Conservation (phyloP, 495 filamentous ascomycete genomes). For the Aspergillus affinis region DNA sequence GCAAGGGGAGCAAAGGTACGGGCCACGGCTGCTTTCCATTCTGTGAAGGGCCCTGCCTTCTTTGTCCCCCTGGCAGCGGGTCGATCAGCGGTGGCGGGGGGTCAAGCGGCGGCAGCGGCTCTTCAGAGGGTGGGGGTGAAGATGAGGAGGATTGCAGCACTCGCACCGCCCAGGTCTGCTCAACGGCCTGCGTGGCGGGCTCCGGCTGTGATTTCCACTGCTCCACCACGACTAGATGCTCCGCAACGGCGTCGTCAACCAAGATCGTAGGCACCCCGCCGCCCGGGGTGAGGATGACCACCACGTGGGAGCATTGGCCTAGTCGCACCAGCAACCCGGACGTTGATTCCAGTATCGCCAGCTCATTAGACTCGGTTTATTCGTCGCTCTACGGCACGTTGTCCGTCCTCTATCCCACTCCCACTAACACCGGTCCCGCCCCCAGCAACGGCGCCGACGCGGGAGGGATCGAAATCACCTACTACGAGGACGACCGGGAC, state of each 20-base stretch:
- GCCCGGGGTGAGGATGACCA: background rate
- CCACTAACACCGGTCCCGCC: too few species aligned
- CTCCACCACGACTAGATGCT: slow-evolving; percentile 1
- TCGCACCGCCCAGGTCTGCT: background rate
- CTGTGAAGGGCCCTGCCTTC: background rate
- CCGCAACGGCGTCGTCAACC: background rate
- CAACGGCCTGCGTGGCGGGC: background rate
- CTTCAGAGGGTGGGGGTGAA: background rate
- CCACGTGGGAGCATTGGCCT: background rate
- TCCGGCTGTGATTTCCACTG: background rate
- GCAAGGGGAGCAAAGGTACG: background rate
- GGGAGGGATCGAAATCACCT: too few species aligned
- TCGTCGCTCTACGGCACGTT: too few species aligned
- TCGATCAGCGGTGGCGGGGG: background rate
- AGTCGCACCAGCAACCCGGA: background rate
- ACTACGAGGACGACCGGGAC: too few species aligned
- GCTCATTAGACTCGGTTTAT: too few species aligned
- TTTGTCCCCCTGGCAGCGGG: background rate
- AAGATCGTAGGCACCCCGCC: background rate
- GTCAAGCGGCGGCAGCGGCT: background rate
- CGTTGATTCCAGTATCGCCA: background rate
- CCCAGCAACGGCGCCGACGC: too few species aligned
- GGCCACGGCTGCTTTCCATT: background rate
- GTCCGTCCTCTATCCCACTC: too few species aligned
- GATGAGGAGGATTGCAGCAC: background rate